Conservation (phyloP, 2,329 filamentous ascomycete genomes). For the Colletotrichum higginsianum region DNA sequence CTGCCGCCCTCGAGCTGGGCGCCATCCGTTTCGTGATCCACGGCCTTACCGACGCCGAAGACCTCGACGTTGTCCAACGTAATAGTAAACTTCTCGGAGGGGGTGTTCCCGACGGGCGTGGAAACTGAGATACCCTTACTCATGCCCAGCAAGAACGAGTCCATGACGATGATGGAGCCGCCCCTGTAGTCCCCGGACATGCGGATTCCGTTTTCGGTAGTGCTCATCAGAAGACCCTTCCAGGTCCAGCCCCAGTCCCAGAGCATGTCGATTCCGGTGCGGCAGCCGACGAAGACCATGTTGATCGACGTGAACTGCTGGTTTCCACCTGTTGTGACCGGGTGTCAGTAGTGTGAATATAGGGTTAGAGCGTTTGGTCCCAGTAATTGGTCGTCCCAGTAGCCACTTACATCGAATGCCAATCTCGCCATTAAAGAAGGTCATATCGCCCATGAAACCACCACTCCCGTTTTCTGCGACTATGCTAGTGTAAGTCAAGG, state of each 20-base stretch:
- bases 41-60: slow-evolving; percentile 13
- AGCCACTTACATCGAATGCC: slow-evolving; percentile 58
- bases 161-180: slow-evolving; percentile 10
- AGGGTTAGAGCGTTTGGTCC: too few species aligned
- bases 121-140: too few species aligned
- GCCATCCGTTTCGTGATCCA: slow-evolving; percentile 22
- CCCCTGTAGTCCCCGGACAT: slow-evolving; percentile 19
- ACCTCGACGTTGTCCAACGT: too few species aligned
- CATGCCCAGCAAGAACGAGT: too few species aligned
- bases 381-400: too few species aligned
- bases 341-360: too few species aligned
- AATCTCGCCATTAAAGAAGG: slow-evolving; percentile 70
- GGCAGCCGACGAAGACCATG: slow-evolving; percentile 74
- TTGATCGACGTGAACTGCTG: slow-evolving; percentile 81
- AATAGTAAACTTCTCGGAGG: too few species aligned
- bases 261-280: slow-evolving; percentile 76
- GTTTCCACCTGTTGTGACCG: slow-evolving; percentile 60
- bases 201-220: slow-evolving; percentile 14
- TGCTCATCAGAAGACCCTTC: slow-evolving; percentile 25
- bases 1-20: slow-evolving; percentile 17
- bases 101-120: too few species aligned
- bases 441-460: slow-evolving; percentile 70
- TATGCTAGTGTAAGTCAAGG: slow-evolving; percentile 28
- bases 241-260: slow-evolving; percentile 82
- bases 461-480: slow-evolving; percentile 52